These are phyloP conservation scores for Dactylellina cionopaga DNA, from an alignment of 2,329 filamentous ascomycete genomes.

Conservation along the genomic window DNA sequence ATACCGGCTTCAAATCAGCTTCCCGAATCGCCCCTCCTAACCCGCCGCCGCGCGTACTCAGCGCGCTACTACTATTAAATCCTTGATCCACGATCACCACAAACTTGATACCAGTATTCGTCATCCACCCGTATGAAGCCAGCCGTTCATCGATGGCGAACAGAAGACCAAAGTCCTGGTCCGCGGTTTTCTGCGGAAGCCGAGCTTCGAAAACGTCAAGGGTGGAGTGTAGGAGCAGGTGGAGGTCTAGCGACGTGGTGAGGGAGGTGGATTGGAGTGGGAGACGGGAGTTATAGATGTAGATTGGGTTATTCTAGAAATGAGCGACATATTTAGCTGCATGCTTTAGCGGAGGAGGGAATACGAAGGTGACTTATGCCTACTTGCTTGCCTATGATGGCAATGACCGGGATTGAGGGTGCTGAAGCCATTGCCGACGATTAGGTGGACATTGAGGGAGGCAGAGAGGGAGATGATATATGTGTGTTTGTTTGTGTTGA, in stretches of 20 bases:
- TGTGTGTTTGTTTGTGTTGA: too few species aligned
- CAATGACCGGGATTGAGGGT: constrained; percentile 89
- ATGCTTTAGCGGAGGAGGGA: background rate
- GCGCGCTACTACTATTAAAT: constrained; percentile 65
- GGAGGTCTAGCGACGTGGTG: constrained; percentile 80
- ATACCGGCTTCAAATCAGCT: constrained; percentile 83
- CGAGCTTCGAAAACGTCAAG: constrained; percentile 94
- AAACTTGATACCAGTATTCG: constrained; percentile 92
- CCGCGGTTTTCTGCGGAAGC: constrained; percentile 70
- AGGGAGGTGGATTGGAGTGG: constrained; percentile 65
- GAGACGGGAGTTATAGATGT: constrained; percentile 89
- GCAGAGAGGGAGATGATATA: constrained; percentile 7
- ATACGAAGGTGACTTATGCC: constrained; percentile 56
- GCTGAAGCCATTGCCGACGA: constrained; percentile 69
- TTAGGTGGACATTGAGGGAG: background rate
- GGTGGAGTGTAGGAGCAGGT: constrained; percentile 86
- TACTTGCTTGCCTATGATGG: constrained; percentile 92
- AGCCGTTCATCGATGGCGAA: constrained; percentile 94
- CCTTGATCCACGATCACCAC: constrained; percentile 91
- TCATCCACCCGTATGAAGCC: constrained; percentile 94
- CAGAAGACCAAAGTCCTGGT: constrained; percentile 88
- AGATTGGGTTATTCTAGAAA: constrained; percentile 88
- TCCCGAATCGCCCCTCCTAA: constrained; percentile 77
- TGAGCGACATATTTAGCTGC: constrained; percentile 19
- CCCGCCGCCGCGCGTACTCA: constrained; percentile 58